These are phyloP conservation scores for Phaeosphaeriaceae sp. DNA, from an alignment of 2,329 filamentous ascomycete species.

Conservation along the genomic window DNA sequence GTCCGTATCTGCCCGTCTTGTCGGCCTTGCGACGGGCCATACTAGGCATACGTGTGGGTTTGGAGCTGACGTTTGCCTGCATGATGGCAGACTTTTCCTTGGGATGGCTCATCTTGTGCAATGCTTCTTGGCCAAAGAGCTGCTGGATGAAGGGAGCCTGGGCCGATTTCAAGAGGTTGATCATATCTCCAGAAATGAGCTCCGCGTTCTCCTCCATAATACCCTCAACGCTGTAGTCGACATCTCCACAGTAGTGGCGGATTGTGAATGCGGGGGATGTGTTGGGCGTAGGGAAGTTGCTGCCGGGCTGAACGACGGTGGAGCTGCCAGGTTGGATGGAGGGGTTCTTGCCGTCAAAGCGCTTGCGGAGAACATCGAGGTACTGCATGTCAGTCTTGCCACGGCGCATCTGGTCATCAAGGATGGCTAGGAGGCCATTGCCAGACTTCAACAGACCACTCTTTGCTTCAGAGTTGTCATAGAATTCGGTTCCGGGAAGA, in stretches of 20 bases:
- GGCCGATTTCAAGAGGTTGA: slow-evolving; percentile 89
- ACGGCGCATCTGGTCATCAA: slow-evolving; percentile 93
- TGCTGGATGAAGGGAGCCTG: slow-evolving; percentile 88
- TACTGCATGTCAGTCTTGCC: slow-evolving; percentile 89
- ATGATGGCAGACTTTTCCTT: slow-evolving; percentile 89
- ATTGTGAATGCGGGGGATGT: slow-evolving; percentile 83
- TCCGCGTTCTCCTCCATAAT: slow-evolving; percentile 96
- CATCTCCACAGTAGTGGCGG: slow-evolving; percentile 94
- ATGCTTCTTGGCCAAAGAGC: slow-evolving; percentile 93
- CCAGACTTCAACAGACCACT: slow-evolving; percentile 89
- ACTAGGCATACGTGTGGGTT: slow-evolving; percentile 89
- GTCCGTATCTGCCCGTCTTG: slow-evolving; percentile 56
- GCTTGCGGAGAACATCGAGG: slow-evolving; percentile 86
- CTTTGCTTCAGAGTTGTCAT: slow-evolving; percentile 95
- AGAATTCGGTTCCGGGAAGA: slow-evolving; percentile 92
- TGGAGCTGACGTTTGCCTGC: slow-evolving; percentile 95
- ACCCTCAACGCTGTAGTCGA: slow-evolving; percentile 88
- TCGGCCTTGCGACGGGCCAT: slow-evolving; percentile 82
- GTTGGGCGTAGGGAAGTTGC: slow-evolving; percentile 88
- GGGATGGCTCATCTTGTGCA: slow-evolving; percentile 92
- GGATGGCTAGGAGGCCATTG: slow-evolving; percentile 90
- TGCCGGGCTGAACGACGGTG: slow-evolving; percentile 79
- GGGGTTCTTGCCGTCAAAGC: slow-evolving; percentile 93
- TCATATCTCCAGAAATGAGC: slow-evolving; percentile 91
- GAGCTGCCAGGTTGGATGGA: slow-evolving; percentile 81